phyloP scores from a whole-genome alignment of 108 stramenopile species.

The Fistulifera solaris region DNA sequence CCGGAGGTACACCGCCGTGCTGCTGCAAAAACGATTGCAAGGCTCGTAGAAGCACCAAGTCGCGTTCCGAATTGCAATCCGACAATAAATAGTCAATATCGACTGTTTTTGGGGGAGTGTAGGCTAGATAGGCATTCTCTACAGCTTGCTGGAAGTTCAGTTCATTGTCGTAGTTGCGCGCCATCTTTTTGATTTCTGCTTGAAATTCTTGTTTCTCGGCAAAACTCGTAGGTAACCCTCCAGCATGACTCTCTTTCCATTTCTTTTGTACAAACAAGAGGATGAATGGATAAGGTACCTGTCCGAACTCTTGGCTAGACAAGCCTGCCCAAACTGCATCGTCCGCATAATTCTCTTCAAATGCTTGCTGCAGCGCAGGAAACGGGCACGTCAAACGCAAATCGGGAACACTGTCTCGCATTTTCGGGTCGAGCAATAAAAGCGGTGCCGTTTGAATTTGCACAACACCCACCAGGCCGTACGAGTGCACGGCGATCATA shows the following conservation, averaged over 20 bases:
- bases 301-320: slow-evolving; percentile 55
- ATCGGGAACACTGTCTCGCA: slow-evolving; percentile 57
- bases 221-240: slow-evolving; percentile 35
- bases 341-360: slow-evolving; percentile 15
- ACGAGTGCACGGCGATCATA: slow-evolving; percentile 67
- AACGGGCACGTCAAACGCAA: slow-evolving; percentile 52
- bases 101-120: slow-evolving; percentile 30
- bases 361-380: slow-evolving; percentile 27
- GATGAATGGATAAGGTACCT: slow-evolving; percentile 83
- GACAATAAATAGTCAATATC: no score
- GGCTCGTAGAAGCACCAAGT: slow-evolving; percentile 15
- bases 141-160: slow-evolving; percentile 84
- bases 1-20: slow-evolving; percentile 54
- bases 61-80: slow-evolving; percentile 1
- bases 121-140: slow-evolving; percentile 72
- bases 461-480: slow-evolving; percentile 85
- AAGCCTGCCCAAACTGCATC: slow-evolving; percentile 31
- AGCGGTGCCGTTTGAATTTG: slow-evolving; percentile 57
- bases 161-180: slow-evolving; percentile 55
- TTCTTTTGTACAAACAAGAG: slow-evolving; percentile 40
- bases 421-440: slow-evolving; percentile 67
- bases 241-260: slow-evolving; percentile 32
- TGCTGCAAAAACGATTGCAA: slow-evolving; percentile 40
- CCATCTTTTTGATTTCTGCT: slow-evolving; percentile 31
- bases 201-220: slow-evolving; percentile 81